phyloP scores from a whole-genome alignment of 192 early-diverging fungal genomes.

The Allomyces arbusculus region DNA sequence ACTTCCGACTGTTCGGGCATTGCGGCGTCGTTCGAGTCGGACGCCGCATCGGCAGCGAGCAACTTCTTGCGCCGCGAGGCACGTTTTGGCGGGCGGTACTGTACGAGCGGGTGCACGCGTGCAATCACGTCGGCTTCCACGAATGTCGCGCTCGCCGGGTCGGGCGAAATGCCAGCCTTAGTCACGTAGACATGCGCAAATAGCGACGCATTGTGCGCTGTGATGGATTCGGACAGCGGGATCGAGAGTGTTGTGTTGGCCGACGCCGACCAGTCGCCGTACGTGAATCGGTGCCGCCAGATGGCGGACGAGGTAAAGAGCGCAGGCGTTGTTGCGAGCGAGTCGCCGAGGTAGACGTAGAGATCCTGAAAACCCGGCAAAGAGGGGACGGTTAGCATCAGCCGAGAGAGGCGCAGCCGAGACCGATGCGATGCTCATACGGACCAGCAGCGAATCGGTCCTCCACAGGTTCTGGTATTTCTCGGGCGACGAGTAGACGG shows the following conservation, averaged over 20 bases:
- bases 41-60: slow-evolving; percentile 1
- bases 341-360: too few relatives aligned
- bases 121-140: slow-evolving; percentile 15
- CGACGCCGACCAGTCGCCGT: too few relatives aligned
- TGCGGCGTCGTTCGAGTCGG: slow-evolving; percentile 25
- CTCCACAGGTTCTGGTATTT: too few relatives aligned
- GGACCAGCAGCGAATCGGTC: too few relatives aligned
- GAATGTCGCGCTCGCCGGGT: slow-evolving; percentile 17
- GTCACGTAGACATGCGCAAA: slow-evolving; percentile 40
- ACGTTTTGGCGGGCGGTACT: neutral
- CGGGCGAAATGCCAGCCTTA: slow-evolving; percentile 13
- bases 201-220: slow-evolving; percentile 24
- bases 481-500: too few relatives aligned
- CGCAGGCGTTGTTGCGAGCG: too few relatives aligned
- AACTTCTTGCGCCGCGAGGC: neutral
- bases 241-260: neutral
- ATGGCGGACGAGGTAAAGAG: too few relatives aligned
- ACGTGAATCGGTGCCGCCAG: too few relatives aligned
- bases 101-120: neutral
- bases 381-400: too few relatives aligned
- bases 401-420: too few relatives aligned
- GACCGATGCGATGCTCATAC: too few relatives aligned
- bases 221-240: neutral
- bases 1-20: slow-evolving; percentile 16
- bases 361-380: too few relatives aligned